Base-by-base conservation (phyloP, 2,329 filamentous ascomycete species). In the Calonectria pauciramosa region DNA sequence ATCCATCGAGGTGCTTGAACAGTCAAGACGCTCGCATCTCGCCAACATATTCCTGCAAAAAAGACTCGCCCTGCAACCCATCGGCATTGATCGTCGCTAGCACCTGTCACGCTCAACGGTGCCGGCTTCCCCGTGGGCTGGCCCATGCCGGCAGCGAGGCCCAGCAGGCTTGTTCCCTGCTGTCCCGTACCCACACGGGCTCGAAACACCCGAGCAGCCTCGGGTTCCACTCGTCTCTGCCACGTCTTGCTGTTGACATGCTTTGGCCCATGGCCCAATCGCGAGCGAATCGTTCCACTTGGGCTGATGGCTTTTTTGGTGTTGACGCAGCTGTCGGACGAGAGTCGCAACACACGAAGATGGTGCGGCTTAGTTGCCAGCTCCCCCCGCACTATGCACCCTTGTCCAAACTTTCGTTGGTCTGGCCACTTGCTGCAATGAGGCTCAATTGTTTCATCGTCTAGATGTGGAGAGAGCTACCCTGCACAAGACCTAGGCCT, bases 31-130 rank as follows among this genome's bases (percentile, higher is more conserved):
- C 56, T 38, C 56, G 56, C 56, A 60, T 60, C 56, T 60, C 14
- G 34, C 23, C 32, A n/a, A 20, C 20, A 65, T 28, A 65, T 16
- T 65, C 60, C 38, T 65, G 41, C 60, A 65, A 32, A 10, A 10
- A 23, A n/a, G 34, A 14, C 26, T 32, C 18, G 16, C 68, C n/a
- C 44, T 70, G 68, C 59, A 56, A 54, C 47, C 34, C 44, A 23
- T 65, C 59, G 47, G 68, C 47, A 60, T 34, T 70, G 59, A 70
- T 65, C 47, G 47, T 65, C 59, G 6, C 59, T 44, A 70, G 59
- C 16, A 63, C 56, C 56, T 63, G 56, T 41, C 23, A 41, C 36
- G 14, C 56, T 28, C 56, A 63, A 41, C 56, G 56, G 56, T 26
- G 34, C 56, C 36, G 34, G 26, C 3, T 41, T 63, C 36, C 56